A percentile compares a stretch with the other conserved stretches of the same genome.
These are phyloP conservation scores for Chloromonas sp. DNA, from an alignment of 163 green algal species.

Conservation along the genomic window DNA sequence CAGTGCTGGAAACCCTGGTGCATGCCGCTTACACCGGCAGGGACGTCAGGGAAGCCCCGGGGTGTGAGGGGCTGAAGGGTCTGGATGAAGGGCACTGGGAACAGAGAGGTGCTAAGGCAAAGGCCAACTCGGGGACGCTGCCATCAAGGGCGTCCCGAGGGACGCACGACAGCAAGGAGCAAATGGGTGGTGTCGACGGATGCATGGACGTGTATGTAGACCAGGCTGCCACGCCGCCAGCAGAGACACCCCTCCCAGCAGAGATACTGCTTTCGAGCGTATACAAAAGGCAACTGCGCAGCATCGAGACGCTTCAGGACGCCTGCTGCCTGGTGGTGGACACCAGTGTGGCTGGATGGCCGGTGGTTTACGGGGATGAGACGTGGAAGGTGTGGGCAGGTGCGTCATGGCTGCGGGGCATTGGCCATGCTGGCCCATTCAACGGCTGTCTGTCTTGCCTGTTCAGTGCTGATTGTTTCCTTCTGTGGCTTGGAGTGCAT, in stretches of 20 bases:
- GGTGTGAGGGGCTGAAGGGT: too few species aligned
- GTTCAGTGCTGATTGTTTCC: neutral
- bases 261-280: conserved; percentile 2
- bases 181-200: too few species aligned
- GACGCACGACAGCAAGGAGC: neutral
- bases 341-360: conserved; percentile 16
- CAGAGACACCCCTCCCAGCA: neutral
- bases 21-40: neutral
- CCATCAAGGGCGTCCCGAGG: neutral
- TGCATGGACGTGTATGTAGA: too few species aligned
- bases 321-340: conserved; percentile 27
- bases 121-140: too few species aligned
- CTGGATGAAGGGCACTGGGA: neutral
- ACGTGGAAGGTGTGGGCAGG: conserved; percentile 14
- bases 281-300: conserved; percentile 1
- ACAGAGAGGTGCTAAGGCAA: neutral
- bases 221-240: neutral
- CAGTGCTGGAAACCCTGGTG: neutral
- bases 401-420: neutral
- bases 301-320: conserved; percentile 1
- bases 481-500: neutral
- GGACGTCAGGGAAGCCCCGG: neutral
- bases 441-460: neutral
- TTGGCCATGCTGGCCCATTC: neutral
- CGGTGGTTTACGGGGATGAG: conserved; percentile 13